These are phyloP conservation scores for Scheffersomyces stipitis DNA, from an alignment of 805 yeast species.

Conservation along the genomic window DNA sequence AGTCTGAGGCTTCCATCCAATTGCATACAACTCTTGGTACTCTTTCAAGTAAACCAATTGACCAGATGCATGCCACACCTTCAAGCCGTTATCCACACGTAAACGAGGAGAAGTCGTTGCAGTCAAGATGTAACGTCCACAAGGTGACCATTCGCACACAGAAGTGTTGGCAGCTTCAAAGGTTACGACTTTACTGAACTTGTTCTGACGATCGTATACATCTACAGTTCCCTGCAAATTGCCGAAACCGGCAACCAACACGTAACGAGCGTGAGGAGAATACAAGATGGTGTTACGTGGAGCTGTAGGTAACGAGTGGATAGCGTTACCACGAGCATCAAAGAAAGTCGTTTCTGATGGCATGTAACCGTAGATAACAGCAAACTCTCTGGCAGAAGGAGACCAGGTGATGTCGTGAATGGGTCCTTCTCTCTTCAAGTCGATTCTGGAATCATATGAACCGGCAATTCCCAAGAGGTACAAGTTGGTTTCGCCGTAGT, in stretches of 20 bases:
- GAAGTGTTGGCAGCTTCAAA: slow-evolving; percentile 93
- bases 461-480: slow-evolving; percentile 92
- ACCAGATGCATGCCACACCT: slow-evolving; percentile 92
- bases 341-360: slow-evolving; percentile 94
- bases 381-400: slow-evolving; percentile 93
- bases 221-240: slow-evolving; percentile 96
- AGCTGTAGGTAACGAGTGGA: slow-evolving; percentile 79
- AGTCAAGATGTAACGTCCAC: slow-evolving; percentile 87
- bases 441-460: slow-evolving; percentile 83
- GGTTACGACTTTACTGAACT: slow-evolving; percentile 73
- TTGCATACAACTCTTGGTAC: slow-evolving; percentile 75
- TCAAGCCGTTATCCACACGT: slow-evolving; percentile 93
- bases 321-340: slow-evolving; percentile 87
- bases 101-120: slow-evolving; percentile 97
- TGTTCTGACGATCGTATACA: slow-evolving; percentile 86
- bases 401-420: slow-evolving; percentile 98
- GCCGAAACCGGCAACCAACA: slow-evolving; percentile 96
- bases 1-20: slow-evolving; percentile 79
- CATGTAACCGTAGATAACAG: slow-evolving; percentile 96
- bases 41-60: slow-evolving; percentile 75
- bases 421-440: slow-evolving; percentile 90
- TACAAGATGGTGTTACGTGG: slow-evolving; percentile 87
- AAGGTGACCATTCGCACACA: slow-evolving; percentile 98
- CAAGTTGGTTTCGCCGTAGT: slow-evolving; percentile 94
- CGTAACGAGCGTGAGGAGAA: slow-evolving; percentile 91